A percentile compares a stretch with the other conserved stretches of the same genome.
Conservation (phyloP, 2,329 filamentous ascomycete species). For the Daldinia sp. region DNA sequence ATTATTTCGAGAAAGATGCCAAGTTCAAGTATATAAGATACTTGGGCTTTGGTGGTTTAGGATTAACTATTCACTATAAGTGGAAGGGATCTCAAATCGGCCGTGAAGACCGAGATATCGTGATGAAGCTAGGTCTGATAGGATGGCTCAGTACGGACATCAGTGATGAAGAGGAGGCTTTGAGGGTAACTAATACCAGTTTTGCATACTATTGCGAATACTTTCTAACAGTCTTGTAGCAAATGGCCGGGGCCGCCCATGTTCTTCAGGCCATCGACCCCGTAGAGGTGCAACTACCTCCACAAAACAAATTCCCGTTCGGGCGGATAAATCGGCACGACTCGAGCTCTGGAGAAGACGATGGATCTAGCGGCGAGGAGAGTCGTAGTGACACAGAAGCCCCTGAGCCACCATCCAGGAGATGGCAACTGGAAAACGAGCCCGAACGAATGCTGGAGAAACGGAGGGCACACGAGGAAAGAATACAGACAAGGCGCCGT, state of each 20-base stretch:
- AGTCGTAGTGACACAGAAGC: constrained; percentile 8
- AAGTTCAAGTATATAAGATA: constrained; percentile 10
- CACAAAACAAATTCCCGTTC: constrained; percentile 15
- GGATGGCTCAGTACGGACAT: constrained; percentile 8
- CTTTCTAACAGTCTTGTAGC: constrained; percentile 24
- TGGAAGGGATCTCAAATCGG: not conserved
- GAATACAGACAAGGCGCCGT: not conserved
- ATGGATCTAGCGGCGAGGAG: constrained; percentile 35
- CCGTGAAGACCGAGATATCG: constrained; percentile 14
- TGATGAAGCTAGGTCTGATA: constrained; percentile 26
- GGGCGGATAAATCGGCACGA: not conserved
- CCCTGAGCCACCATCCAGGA: not conserved
- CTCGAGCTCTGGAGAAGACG: constrained; percentile 20
- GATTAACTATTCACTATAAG: constrained; percentile 24
- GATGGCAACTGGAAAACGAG: constrained; percentile 2
- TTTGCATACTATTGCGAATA: not conserved
- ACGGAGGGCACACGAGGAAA: not conserved
- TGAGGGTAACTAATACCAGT: constrained; percentile 12
- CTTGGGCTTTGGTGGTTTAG: constrained; percentile 32
- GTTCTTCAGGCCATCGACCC: constrained; percentile 34
- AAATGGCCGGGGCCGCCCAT: constrained; percentile 41
- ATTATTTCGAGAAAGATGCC: constrained; percentile 20
- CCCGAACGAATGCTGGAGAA: not conserved
- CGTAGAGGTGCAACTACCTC: constrained; percentile 1
- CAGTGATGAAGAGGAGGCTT: constrained; percentile 8